Conservation (phyloP, 208 protist genomes). For the Trypanosoma boissoni region DNA sequence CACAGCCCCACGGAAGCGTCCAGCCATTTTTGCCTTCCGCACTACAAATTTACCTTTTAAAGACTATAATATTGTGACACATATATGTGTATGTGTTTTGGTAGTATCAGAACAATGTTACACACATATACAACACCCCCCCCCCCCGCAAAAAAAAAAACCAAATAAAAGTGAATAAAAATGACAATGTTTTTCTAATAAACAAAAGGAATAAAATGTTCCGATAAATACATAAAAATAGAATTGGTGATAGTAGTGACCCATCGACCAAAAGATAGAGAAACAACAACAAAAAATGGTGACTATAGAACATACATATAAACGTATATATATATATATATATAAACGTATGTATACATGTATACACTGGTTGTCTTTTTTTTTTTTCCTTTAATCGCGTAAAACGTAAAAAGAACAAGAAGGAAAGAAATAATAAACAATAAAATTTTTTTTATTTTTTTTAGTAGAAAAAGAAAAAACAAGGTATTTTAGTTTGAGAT, state of each 20-base stretch:
- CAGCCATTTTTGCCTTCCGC: conserved; percentile 63
- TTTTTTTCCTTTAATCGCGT: neutral
- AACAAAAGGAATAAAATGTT: too few species aligned
- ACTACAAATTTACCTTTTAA: too few species aligned
- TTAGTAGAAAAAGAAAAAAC: neutral
- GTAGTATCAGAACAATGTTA: too few species aligned
- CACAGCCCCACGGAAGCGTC: conserved; percentile 74
- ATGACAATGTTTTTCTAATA: too few species aligned
- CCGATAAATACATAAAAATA: too few species aligned
- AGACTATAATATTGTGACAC: too few species aligned
- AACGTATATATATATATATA: conserved; percentile 14
- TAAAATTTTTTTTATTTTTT: conserved; percentile 8
- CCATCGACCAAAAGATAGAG: neutral
- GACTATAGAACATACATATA: neutral
- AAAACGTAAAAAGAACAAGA: conserved; percentile 3
- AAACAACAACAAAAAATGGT: neutral
- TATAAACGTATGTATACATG: too few species aligned
- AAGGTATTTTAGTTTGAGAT: neutral
- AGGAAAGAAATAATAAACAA: conserved; percentile 5
- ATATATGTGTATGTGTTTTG: too few species aligned
- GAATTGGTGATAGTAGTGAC: neutral
- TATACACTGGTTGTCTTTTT: too few species aligned
- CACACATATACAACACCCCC: too few species aligned
- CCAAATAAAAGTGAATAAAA: neutral
- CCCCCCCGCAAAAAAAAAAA: neutral